These are phyloP conservation scores for Phylloporus scabripes DNA, from an alignment of 768 basidiomycete species.

Conservation along the genomic window DNA sequence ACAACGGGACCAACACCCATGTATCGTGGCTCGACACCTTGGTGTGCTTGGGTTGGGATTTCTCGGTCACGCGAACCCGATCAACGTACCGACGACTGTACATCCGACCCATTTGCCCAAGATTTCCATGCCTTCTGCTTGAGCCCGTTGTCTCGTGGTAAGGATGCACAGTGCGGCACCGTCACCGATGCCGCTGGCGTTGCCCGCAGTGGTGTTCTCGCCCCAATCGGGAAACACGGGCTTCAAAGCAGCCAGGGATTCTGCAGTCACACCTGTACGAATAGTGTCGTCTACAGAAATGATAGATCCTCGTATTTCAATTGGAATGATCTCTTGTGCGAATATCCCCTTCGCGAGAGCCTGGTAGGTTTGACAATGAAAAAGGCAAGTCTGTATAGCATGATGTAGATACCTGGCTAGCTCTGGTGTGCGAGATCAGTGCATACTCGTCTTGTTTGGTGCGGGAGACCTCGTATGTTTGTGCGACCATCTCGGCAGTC, in stretches of 20 bases:
- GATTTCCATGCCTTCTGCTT: conserved; percentile 70
- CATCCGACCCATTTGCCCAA: conserved; percentile 79
- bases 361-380: conserved; percentile 27
- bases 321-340: conserved; percentile 82
- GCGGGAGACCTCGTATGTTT: conserved; percentile 70
- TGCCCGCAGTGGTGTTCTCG: conserved; percentile 67
- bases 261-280: conserved; percentile 72
- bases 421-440: conserved; percentile 79
- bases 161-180: conserved; percentile 84
- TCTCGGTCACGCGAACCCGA: neutral
- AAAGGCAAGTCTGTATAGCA: neutral
- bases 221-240: conserved; percentile 86
- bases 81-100: conserved; percentile 62
- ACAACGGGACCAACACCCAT: conserved; percentile 75
- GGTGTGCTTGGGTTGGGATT: conserved; percentile 2
- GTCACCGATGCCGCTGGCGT: conserved; percentile 87
- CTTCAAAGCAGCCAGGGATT: conserved; percentile 73
- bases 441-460: conserved; percentile 88
- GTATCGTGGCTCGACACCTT: conserved; percentile 69
- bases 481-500: conserved; percentile 90
- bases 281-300: conserved; percentile 84
- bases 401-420: conserved; percentile 44
- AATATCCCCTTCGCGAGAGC: conserved; percentile 71
- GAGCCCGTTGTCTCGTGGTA: conserved; percentile 73
- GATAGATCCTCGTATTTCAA: conserved; percentile 63